These are phyloP conservation scores for Tuber aestivum DNA, from an alignment of 495 filamentous ascomycete genomes.

Conservation along the genomic window DNA sequence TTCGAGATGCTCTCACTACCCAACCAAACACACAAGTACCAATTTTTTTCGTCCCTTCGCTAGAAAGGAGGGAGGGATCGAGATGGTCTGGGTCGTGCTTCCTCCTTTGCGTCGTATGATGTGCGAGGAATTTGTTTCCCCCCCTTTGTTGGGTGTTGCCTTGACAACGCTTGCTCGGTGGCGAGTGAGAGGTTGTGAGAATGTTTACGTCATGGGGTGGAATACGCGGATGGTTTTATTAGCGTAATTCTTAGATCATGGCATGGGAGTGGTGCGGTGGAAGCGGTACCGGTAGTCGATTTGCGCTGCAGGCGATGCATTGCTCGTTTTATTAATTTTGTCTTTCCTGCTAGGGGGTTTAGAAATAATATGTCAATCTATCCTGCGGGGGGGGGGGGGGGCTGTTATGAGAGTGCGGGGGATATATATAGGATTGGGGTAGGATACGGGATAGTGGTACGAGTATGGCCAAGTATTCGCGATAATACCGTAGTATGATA, in stretches of 20 bases:
- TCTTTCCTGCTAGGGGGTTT: not conserved
- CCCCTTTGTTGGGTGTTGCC: not conserved
- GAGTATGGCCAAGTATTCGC: not conserved
- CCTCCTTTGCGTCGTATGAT: not conserved
- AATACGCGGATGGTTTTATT: not conserved
- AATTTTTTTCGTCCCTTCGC: not conserved
- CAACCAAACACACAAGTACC: not conserved
- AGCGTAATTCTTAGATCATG: not conserved
- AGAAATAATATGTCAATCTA: too few relatives aligned
- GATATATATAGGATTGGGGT: not conserved
- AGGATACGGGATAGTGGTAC: not conserved
- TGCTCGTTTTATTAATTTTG: not conserved
- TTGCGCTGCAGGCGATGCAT: not conserved
- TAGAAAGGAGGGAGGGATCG: too few relatives aligned
- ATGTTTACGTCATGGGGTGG: not conserved
- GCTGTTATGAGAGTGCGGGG: not conserved
- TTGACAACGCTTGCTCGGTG: not conserved
- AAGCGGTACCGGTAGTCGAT: not conserved
- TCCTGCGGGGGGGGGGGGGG: too few relatives aligned
- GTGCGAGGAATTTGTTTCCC: not conserved
- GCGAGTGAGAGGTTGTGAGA: slow-evolving; percentile 2
- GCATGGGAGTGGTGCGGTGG: not conserved
- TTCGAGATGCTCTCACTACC: not conserved
- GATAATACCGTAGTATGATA: too few relatives aligned
- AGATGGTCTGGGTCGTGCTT: not conserved